Conservation (phyloP, 768 basidiomycete species). For the Lactarius tabidus region DNA sequence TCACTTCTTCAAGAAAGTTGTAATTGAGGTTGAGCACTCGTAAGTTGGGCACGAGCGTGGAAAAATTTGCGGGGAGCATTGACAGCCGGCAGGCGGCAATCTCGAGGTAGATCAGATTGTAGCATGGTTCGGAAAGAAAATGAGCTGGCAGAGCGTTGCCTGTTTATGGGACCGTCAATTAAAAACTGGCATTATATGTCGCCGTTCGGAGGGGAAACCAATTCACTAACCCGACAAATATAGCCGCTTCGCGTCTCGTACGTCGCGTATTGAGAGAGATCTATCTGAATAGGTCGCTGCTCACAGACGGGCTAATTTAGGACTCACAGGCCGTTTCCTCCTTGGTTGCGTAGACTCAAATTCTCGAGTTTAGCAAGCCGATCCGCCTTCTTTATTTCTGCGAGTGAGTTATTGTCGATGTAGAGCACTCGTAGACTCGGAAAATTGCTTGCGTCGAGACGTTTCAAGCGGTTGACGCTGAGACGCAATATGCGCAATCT, state of each 20-base stretch:
- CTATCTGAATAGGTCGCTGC: slow-evolving; percentile 32
- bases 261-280: slow-evolving; percentile 51
- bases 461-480: slow-evolving; percentile 73
- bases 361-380: slow-evolving; percentile 76
- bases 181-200: slow-evolving; percentile 25
- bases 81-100: slow-evolving; percentile 82
- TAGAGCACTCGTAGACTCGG: slow-evolving; percentile 84
- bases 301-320: slow-evolving; percentile 28
- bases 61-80: slow-evolving; percentile 63
- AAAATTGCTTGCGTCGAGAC: slow-evolving; percentile 57
- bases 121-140: slow-evolving; percentile 72
- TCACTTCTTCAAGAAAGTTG: slow-evolving; percentile 82
- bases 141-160: slow-evolving; percentile 63
- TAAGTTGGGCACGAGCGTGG: slow-evolving; percentile 71
- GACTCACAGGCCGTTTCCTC: slow-evolving; percentile 69
- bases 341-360: slow-evolving; percentile 87
- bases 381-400: slow-evolving; percentile 48
- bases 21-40: slow-evolving; percentile 94
- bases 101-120: slow-evolving; percentile 90
- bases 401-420: slow-evolving; percentile 77
- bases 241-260: slow-evolving; percentile 88
- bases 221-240: slow-evolving; percentile 82
- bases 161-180: slow-evolving; percentile 36
- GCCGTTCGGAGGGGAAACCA: slow-evolving; percentile 9
- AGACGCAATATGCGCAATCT: slow-evolving; percentile 79